phyloP scores from a whole-genome alignment of 345 rosid genomes.

The Lepidium didymum region DNA sequence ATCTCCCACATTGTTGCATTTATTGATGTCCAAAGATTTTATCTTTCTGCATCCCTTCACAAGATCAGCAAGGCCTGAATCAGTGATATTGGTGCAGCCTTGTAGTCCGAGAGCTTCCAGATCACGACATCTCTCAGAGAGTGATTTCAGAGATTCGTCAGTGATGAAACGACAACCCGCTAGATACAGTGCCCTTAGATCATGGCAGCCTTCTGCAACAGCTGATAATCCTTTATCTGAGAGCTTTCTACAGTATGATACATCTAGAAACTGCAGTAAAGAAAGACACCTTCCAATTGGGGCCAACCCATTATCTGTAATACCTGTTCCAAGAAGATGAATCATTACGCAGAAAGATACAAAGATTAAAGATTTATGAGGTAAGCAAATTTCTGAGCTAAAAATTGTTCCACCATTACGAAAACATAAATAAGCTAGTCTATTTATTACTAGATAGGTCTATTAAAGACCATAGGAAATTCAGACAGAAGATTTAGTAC shows the following conservation, averaged over 20 bases:
- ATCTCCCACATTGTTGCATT: slow-evolving; percentile 78
- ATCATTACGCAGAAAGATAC: neutral
- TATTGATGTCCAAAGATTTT: slow-evolving; percentile 57
- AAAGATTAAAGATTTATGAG: too few relatives aligned
- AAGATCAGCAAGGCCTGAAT: slow-evolving; percentile 58
- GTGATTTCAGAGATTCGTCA: slow-evolving; percentile 40
- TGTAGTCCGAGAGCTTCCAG: slow-evolving; percentile 61
- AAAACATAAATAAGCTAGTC: neutral
- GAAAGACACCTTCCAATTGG: slow-evolving; percentile 62
- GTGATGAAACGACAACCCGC: slow-evolving; percentile 68
- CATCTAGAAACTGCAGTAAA: slow-evolving; percentile 72
- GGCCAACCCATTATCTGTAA: slow-evolving; percentile 68
- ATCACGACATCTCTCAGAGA: slow-evolving; percentile 52
- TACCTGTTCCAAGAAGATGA: slow-evolving; percentile 38
- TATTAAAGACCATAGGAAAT: neutral
- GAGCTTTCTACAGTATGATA: slow-evolving; percentile 80
- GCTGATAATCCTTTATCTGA: slow-evolving; percentile 74
- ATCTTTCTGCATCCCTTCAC: slow-evolving; percentile 63
- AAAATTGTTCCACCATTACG: neutral
- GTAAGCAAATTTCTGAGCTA: neutral
- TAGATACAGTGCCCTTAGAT: slow-evolving; percentile 54
- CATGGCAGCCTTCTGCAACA: slow-evolving; percentile 71
- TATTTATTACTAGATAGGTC: neutral
- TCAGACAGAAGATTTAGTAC: neutral
- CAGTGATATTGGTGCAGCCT: slow-evolving; percentile 70